Evolutionary conservation across 2,329 filamentous ascomycete species (phyloP), one percentile per base, ranked within the genome.

Genomic region (Epichloe baconii): DNA sequence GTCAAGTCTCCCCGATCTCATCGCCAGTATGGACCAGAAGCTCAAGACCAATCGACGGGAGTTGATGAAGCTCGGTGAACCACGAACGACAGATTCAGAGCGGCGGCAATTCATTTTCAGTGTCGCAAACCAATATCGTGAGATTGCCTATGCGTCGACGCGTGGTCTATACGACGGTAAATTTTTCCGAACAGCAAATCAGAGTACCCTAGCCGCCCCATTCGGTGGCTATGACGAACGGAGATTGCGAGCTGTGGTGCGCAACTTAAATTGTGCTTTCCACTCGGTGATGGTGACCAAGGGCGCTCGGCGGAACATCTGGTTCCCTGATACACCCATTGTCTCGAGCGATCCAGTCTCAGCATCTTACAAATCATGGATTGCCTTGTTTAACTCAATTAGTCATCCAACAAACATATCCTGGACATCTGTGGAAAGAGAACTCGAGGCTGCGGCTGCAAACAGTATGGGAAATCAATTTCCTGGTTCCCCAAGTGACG

Each of bases 11-110:
- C 54, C 54, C n/a, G 47, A 37, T 4, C 47, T 54, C 1, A 38
- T 55, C 12, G 44, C 49, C 10, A 44, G 50, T 26, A 49, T 56
- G 21, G 45, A 56, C 23, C 14, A 43, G 5, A 57, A 57, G 23
- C 52, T 58, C 17, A 36, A 37, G 31, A 21, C 34, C 19, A 17
- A 23, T 23, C 31, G 36, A 37, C 31, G 21, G 14, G 45, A 14
- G 21, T 37, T 47, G 34, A 31, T 31, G 14, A 37, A 36, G 31
- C 31, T 47, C 10, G 45, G 45, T 4, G 14, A 21, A 5, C 11
- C 31, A 36, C 45, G 45, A 36, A 47, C n/a, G 17, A 47, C 45
- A 19, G 34, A 37, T 38, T 38, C 45, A 21, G 45, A 47, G 31
- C 31, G 35, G 3, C 34, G 34, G 19, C 31, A 26, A 15, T 47